These are phyloP conservation scores for Prunella vulgaris DNA, from an alignment of 257 asterid species.

Conservation along the genomic window DNA sequence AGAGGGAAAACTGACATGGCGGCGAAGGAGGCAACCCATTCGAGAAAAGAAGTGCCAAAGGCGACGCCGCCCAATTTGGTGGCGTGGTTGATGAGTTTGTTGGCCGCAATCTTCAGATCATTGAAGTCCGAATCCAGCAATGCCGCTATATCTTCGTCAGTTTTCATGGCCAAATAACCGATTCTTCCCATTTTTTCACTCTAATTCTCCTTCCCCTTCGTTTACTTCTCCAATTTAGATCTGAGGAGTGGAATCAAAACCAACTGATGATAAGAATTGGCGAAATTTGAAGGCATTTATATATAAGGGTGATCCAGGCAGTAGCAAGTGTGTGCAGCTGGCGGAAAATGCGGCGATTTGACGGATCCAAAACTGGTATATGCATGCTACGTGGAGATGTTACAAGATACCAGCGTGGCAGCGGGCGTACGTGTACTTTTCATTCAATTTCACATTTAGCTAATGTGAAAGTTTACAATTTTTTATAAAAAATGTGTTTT, in stretches of 20 bases:
- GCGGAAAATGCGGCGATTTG: constrained; percentile 23
- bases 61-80: constrained; percentile 47
- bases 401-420: neutral
- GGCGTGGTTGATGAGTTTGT: constrained; percentile 56
- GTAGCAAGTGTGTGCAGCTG: neutral
- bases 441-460: too few relatives aligned
- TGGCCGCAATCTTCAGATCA: constrained; percentile 68
- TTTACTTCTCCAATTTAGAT: neutral
- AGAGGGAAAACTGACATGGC: constrained; percentile 56
- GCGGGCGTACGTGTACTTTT: neutral
- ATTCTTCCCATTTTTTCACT: constrained; percentile 51
- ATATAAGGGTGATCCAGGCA: too few relatives aligned
- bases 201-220: too few relatives aligned
- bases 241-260: neutral
- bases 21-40: constrained; percentile 82
- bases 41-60: constrained; percentile 69
- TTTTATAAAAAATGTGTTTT: neutral
- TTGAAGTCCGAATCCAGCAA: constrained; percentile 55
- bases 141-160: constrained; percentile 41
- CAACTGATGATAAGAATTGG: neutral
- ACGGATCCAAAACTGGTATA: constrained; percentile 34
- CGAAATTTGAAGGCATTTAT: neutral
- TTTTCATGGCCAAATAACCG: constrained; percentile 61
- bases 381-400: constrained; percentile 19
- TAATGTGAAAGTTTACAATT: neutral